Evolutionary conservation across 768 basidiomycete species (phyloP).

Genomic region (Mycena venus): DNA sequence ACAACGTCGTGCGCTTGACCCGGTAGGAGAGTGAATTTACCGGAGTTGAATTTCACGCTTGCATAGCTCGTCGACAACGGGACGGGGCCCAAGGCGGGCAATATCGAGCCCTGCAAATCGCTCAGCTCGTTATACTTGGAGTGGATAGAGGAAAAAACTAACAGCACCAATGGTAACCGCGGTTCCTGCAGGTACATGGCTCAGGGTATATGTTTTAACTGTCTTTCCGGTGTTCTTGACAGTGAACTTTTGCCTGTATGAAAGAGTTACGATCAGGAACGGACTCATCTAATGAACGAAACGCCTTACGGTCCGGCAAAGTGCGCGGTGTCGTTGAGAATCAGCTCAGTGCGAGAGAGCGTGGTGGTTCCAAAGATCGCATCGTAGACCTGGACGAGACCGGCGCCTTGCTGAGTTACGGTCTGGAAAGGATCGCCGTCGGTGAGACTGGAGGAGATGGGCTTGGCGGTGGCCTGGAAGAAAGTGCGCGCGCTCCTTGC

Average conservation of each 20-base stretch:
- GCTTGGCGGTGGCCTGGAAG: conserved; percentile 61
- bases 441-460: conserved; percentile 57
- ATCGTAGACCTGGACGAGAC: conserved; percentile 69
- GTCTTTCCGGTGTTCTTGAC: conserved; percentile 63
- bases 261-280: background rate
- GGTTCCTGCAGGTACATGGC: conserved; percentile 71
- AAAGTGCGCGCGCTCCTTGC: conserved; percentile 42
- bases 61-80: conserved; percentile 61
- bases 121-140: background rate
- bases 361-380: conserved; percentile 67
- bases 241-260: conserved; percentile 61
- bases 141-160: background rate
- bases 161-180: conserved; percentile 42
- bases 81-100: conserved; percentile 62
- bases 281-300: conserved; percentile 18
- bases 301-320: conserved; percentile 57
- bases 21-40: conserved; percentile 59
- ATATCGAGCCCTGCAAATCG: conserved; percentile 51
- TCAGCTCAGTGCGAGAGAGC: conserved; percentile 68
- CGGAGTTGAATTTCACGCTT: conserved; percentile 59
- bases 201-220: conserved; percentile 59
- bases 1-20: conserved; percentile 56
- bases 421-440: conserved; percentile 67
- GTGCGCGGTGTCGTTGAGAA: conserved; percentile 75
- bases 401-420: conserved; percentile 66